A percentile compares a stretch with the other conserved stretches of the same genome.
These are phyloP conservation scores for Hebeloma cylindrosporum DNA, from an alignment of 768 basidiomycete genomes.

Conservation along the genomic window DNA sequence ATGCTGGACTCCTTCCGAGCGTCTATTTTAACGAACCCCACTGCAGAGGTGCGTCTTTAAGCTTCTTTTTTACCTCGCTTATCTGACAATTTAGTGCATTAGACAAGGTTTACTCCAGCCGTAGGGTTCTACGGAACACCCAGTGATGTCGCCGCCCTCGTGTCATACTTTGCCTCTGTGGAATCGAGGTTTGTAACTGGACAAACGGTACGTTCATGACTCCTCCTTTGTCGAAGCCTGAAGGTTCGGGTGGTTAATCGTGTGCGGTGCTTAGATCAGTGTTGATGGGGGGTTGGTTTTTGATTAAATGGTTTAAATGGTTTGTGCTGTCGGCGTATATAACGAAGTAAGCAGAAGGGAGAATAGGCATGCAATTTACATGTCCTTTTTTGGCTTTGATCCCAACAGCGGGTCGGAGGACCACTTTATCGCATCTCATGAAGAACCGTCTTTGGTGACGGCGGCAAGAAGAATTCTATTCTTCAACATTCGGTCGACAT, in stretches of 20 bases:
- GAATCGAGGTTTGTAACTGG: conserved; percentile 36
- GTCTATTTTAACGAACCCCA: background rate
- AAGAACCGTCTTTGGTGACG: no score
- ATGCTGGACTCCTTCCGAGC: conserved; percentile 15
- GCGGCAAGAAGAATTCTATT: no score
- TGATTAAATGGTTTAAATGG: background rate
- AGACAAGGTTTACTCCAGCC: conserved; percentile 7
- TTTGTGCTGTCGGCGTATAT: no score
- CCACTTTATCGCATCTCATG: no score
- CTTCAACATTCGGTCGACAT: no score
- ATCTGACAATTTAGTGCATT: background rate
- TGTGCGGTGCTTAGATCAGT: background rate
- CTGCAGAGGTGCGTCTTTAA: background rate
- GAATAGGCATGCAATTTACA: no score
- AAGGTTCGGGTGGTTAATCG: no score
- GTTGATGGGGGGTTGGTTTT: conserved; percentile 7
- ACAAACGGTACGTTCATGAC: conserved; percentile 1
- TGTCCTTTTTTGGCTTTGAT: no score
- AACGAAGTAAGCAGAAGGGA: no score
- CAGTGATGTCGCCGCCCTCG: conserved; percentile 31
- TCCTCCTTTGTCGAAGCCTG: no score
- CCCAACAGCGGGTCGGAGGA: no score
- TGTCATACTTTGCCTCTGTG: conserved; percentile 34
- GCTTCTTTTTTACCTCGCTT: background rate
- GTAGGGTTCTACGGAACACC: conserved; percentile 25